Evolutionary conservation across 345 rosid species (phyloP).

Genomic region (Eucalyptus tenuipes): DNA sequence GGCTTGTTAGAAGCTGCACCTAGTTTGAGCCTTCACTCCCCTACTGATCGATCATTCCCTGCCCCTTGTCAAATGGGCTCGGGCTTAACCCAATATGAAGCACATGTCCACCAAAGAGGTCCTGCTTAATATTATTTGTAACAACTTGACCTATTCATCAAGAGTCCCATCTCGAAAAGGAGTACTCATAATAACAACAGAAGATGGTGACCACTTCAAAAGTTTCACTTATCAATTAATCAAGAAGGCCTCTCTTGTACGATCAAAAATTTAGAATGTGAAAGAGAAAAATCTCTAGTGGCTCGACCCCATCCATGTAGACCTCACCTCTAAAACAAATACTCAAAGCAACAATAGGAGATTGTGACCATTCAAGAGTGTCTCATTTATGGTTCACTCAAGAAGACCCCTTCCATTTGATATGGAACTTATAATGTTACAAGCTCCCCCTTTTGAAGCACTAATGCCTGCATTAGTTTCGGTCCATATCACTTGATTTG

Average conservation of each 20-base stretch:
- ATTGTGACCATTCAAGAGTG: background rate
- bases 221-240: background rate
- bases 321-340: background rate
- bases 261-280: background rate
- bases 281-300: background rate
- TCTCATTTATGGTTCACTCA: background rate
- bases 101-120: background rate
- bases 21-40: background rate
- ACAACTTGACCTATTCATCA: background rate
- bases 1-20: background rate
- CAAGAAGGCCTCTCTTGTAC: background rate
- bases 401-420: background rate
- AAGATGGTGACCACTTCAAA: background rate
- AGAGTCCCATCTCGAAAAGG: background rate
- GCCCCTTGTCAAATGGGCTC: background rate
- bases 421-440: background rate
- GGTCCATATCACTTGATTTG: background rate
- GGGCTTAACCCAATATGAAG: background rate
- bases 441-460: background rate
- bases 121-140: background rate
- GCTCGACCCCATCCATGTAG: background rate
- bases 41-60: background rate
- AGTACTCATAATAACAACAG: background rate
- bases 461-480: background rate
- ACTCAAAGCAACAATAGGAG: background rate